These are phyloP conservation scores for Erodium texanum DNA, from an alignment of 441 rosid species.

Conservation along the genomic window DNA sequence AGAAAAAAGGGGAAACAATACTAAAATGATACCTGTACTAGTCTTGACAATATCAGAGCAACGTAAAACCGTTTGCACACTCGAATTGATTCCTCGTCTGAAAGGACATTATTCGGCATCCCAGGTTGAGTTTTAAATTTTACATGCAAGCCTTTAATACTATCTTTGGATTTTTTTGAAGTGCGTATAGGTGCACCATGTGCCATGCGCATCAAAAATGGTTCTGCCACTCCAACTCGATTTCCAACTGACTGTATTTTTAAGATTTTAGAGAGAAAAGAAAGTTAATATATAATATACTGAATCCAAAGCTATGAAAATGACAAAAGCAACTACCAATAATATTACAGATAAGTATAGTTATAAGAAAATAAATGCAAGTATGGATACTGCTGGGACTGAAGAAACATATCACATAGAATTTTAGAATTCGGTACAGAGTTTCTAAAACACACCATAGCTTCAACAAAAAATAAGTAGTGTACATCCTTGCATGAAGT, in stretches of 20 bases:
- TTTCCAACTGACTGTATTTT: constrained; percentile 85
- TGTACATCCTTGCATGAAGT: not conserved
- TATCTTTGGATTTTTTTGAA: constrained; percentile 36
- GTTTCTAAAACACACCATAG: constrained; percentile 2
- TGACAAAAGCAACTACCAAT: constrained; percentile 1
- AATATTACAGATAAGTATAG: not conserved
- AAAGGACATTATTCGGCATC: constrained; percentile 34
- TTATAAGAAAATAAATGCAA: not conserved
- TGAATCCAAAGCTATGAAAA: not conserved
- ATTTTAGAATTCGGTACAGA: not conserved
- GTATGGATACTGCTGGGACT: not conserved
- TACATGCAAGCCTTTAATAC: constrained; percentile 32
- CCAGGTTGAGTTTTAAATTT: constrained; percentile 38
- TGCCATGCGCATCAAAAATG: constrained; percentile 99
- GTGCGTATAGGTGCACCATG: constrained; percentile 80
- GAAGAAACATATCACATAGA: not conserved
- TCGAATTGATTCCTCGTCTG: constrained; percentile 71
- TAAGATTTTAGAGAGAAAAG: constrained; percentile 15
- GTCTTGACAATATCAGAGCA: constrained; percentile 88
- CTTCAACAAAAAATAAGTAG: not conserved
- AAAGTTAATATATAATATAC: not conserved
- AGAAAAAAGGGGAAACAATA: constrained; percentile 10
- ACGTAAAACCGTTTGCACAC: constrained; percentile 93
- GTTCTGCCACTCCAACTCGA: constrained; percentile 90
- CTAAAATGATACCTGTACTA: constrained; percentile 61